Conservation (phyloP, 2,329 filamentous ascomycete genomes). For the Penicillium sp. region DNA sequence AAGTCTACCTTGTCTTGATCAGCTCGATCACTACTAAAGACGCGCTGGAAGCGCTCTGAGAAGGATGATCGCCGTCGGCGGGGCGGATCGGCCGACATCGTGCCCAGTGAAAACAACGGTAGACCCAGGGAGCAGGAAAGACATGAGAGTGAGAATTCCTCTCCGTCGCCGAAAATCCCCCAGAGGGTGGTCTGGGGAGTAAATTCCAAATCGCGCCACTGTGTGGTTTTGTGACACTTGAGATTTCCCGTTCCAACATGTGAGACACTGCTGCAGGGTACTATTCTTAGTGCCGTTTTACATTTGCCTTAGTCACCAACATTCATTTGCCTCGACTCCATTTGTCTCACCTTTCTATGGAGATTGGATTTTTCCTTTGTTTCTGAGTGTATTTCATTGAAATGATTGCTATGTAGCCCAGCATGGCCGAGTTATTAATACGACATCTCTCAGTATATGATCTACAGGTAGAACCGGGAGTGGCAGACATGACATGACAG, state of each 20-base stretch:
- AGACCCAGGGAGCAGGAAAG: background rate
- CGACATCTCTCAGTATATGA: background rate
- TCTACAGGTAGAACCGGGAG: background rate
- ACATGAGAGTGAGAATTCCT: background rate
- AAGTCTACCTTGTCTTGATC: conserved; percentile 18
- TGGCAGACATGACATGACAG: background rate
- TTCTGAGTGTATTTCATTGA: background rate
- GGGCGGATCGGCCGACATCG: conserved; percentile 20
- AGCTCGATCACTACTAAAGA: conserved; percentile 17
- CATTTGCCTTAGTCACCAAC: background rate
- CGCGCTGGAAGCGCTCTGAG: conserved; percentile 22
- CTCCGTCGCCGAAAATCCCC: background rate
- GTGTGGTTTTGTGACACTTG: background rate
- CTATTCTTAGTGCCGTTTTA: conserved; percentile 12
- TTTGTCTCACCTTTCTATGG: background rate
- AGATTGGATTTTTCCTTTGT: background rate
- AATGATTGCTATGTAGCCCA: background rate
- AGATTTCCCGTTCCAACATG: background rate
- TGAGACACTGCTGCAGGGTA: conserved; percentile 22
- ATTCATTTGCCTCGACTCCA: no score
- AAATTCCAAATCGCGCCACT: conserved; percentile 17
- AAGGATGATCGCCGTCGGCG: conserved; percentile 25
- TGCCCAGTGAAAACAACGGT: background rate
- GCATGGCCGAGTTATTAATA: background rate
- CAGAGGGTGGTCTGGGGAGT: background rate